Base-by-base conservation (phyloP, 1,139 yeast species). In the Geotrichum cucujoidarum region DNA sequence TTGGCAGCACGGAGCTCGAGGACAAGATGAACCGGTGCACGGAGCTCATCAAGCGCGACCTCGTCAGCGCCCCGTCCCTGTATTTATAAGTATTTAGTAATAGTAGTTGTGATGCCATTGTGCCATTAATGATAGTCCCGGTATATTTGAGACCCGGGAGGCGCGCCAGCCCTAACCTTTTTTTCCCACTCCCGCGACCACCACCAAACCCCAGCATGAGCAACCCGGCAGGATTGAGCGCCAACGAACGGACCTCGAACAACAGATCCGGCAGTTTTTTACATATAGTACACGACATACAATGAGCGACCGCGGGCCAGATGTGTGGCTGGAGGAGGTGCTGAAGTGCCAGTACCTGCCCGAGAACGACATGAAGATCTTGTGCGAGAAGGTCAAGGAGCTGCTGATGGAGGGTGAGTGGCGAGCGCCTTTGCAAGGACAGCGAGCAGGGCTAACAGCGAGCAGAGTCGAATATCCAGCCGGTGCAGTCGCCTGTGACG, bases 401-500 rank as follows among this genome's bases (percentile, higher is more conserved):
- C 70, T 88, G 39, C 65, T 88, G 51, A 88, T 88, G 95, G 96
- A 88, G 64, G 67, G 67, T 61, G 48, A 21, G 65, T 51, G 31
- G 4, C 17, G 25, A 6, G n/a, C 20, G 7, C 20, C 3, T n/a
- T 13, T 17, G 17, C 17, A 17, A 16, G 25, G 37, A 11, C 17
- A 34, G 8, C 25, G 16, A 34, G 17, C 7, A 22, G 39, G 11
- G 39, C 13, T 10, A 10, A 14, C 17, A 3, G 16, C 18, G 35
- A 32, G 21, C 18, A 61, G 96, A 88, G 66, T 84, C 92, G 39
- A 92, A 92, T 65, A 90, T 92, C 57, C 97, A 92, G 63, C 97
- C 98, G 0, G 97, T 92, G 13, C 88, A 83, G 65, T 81, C 94
- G 31, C 98, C 98, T 1, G 97, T 92, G n/a, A 89, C 97, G 1